A percentile compares a stretch with the other conserved stretches of the same genome.
Evolutionary conservation across 495 filamentous ascomycete species (phyloP).

Genomic region (Haplographium delicatum): DNA sequence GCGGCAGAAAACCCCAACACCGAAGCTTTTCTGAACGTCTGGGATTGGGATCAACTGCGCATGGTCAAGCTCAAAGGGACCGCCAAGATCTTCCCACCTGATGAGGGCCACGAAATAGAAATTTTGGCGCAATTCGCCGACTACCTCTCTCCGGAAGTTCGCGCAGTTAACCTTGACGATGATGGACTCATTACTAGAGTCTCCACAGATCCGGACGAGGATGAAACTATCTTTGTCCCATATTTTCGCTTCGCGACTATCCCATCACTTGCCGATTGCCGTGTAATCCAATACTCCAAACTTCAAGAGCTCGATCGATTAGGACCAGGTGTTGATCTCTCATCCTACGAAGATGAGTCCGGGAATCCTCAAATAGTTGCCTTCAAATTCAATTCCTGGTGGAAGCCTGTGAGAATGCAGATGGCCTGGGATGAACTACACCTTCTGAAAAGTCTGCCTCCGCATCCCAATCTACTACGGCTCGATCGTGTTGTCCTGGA

Average conservation of each 20-base stretch:
- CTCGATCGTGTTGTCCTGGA: conserved; percentile 36
- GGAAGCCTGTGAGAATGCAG: conserved; percentile 4
- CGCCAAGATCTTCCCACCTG: conserved; percentile 3
- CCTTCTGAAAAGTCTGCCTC: conserved; percentile 28
- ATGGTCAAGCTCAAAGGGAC: conserved; percentile 3
- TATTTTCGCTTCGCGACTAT: conserved; percentile 2
- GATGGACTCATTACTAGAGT: conserved; percentile 1
- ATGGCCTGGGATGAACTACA: conserved; percentile 35
- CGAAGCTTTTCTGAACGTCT: conserved; percentile 2
- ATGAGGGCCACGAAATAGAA: not conserved
- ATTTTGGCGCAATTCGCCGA: conserved; percentile 1
- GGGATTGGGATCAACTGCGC: conserved; percentile 1
- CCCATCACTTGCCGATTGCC: conserved; percentile 1
- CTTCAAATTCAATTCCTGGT: conserved; percentile 8
- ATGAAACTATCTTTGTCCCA: not conserved
- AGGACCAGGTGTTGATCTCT: conserved; percentile 8
- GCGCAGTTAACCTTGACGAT: not conserved
- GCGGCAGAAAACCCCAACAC: not conserved
- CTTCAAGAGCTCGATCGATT: conserved; percentile 7
- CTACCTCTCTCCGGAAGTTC: not conserved
- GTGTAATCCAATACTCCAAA: conserved; percentile 3
- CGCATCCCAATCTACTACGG: conserved; percentile 31
- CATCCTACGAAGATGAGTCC: conserved; percentile 3
- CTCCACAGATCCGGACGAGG: conserved; percentile 2
- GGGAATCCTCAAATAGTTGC: conserved; percentile 10